Base-by-base conservation (phyloP, 2,329 filamentous ascomycete species). In the Nemania sp. region DNA sequence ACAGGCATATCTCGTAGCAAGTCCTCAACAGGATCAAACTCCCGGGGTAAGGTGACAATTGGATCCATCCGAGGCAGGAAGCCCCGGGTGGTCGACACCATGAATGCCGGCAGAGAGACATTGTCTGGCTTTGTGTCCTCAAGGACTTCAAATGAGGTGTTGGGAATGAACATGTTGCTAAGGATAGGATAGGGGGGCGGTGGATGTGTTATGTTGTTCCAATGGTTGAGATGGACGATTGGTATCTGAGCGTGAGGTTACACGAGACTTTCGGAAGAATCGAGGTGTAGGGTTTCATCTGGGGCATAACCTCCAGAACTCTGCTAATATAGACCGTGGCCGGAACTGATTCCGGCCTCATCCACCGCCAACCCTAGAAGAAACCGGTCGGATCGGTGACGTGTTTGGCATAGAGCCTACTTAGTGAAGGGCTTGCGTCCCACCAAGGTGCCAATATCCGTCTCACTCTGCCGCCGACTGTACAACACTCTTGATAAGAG, bases 41-140 rank as follows among this genome's bases (percentile, higher is more conserved):
- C 91, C 15, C 84, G 73, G 22, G 94, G 94, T 0, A 97, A 87
- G 10, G 84, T 79, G 57, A 84, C 82, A 72, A 90, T 81, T 52
- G 89, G 89, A 70, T 90, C 83, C 78, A 85, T 84, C 15, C 92
- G 87, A 13, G 92, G 92, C 38, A 95, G 84, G 79, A 94, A 95
- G 59, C 92, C 92, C 66, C 91, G 85, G 3, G 88, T 87, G 24
- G 89, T 93, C 52, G 91, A 93, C 45, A 94, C 91, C 88, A 93
- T 93, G 83, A 94, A 94, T 73, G 91, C 88, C 5, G 90, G 90
- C 29, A 93, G 82, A 51, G 88, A 86, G 63, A 77, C 86, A 79
- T 92, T 89, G 67, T 89, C 79, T 1, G 89, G 88, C 77, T 80
- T 84, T 66, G 88, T 86, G 80, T 92, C 90, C 64, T 84, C 81